Base-by-base conservation (phyloP, 495 filamentous ascomycete species). In the Hypoxylon intermedium region DNA sequence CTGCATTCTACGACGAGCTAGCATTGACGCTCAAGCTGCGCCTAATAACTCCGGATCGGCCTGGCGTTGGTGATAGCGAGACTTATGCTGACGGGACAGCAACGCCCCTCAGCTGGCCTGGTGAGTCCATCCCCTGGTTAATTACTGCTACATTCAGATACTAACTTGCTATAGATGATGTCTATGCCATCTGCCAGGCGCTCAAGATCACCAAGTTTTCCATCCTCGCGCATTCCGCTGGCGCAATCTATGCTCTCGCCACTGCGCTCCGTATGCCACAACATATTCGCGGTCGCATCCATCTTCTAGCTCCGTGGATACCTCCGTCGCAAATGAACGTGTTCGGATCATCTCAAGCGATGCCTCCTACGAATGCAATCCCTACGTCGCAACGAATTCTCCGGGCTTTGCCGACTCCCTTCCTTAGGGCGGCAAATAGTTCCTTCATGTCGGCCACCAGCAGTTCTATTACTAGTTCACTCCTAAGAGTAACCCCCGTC, bases 241-340 rank as follows among this genome's bases (percentile, higher is more conserved):
- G 94, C 18, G 95, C 94, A 15, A 96, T 99, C 53, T 99, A 99
- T 67, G 95, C 94, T 20, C 85, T 99, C 20, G 95, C 94, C 15
- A 98, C 95, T 0, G 94, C 95, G 4, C 81, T 99, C 20, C 89
- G 94, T 38, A 94, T 99, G 80, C 93, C 95, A 12, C 92, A 97
- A 63, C 90, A 97, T 71, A 94, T 99, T 59, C 87, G 93, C 12
- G 93, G 95, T 20, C 89, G 91, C 26, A 93, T 99, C 19, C 94
- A 99, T 74, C 85, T 99, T 6, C 81, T 99, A 9, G 93, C 94
- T 1, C 94, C 94, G 0, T 99, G 94, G 95, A 98, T 99, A 34
- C 94, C 94, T 1, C 94, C 94, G 0, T 96, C 91, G n/a, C 94
- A 99, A 67, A 89, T 98, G 79, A 92, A 87, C 30, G 88, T 85